Conservation (phyloP, 73 alveolate species). For the Urostyla sp. region DNA sequence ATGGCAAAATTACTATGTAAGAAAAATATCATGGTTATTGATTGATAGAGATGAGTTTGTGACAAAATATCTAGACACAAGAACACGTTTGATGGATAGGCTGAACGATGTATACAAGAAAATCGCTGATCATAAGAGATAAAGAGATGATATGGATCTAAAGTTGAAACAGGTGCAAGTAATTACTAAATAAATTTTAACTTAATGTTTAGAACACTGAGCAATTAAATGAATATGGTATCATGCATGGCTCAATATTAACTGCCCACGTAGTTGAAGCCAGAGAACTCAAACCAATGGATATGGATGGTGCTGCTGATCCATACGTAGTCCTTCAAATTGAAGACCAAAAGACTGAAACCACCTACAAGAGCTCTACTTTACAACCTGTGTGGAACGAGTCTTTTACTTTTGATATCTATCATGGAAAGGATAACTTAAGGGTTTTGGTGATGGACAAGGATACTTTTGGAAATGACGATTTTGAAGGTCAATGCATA, state of each 20-base stretch:
- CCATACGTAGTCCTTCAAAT: conserved; percentile 61
- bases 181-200: background rate
- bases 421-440: conserved; percentile 28
- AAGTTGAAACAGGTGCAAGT: conserved; percentile 52
- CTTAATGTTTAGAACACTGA: conserved; percentile 38
- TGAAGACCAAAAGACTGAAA: conserved; percentile 49
- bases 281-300: conserved; percentile 75
- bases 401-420: conserved; percentile 61
- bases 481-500: conserved; percentile 58
- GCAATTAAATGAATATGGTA: conserved; percentile 61
- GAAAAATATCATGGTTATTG: background rate
- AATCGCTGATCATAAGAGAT: conserved; percentile 49
- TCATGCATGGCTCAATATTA: conserved; percentile 71
- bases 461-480: conserved; percentile 59
- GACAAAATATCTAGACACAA: conserved; percentile 39
- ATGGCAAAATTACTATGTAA: conserved; percentile 63
- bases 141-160: conserved; percentile 51
- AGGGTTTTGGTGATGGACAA: conserved; percentile 65
- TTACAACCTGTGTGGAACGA: conserved; percentile 75
- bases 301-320: conserved; percentile 70
- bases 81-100: conserved; percentile 33
- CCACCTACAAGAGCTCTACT: conserved; percentile 44
- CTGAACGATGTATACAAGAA: conserved; percentile 40
- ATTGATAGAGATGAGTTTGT: conserved; percentile 45
- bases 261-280: conserved; percentile 77